Evolutionary conservation across 495 filamentous ascomycete genomes (phyloP).

Genomic region (Lasiosphaeris hirsuta): DNA sequence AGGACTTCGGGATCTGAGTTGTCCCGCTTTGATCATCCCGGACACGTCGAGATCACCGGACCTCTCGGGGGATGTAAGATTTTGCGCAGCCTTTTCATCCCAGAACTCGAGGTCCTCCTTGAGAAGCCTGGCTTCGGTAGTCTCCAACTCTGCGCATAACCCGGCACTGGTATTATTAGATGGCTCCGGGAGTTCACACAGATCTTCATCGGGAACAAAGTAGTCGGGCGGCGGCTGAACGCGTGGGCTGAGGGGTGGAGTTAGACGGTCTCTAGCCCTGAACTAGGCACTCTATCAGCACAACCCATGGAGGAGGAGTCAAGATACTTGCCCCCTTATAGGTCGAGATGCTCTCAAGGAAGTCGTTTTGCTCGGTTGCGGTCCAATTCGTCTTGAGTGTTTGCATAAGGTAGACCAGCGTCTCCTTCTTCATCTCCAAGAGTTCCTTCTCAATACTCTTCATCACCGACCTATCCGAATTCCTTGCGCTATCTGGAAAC

Average conservation of each 20-base stretch:
- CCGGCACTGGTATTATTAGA: conserved; percentile 52
- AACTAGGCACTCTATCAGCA: conserved; percentile 23
- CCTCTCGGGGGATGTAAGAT: conserved; percentile 12
- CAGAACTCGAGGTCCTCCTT: conserved; percentile 22
- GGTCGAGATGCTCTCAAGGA: conserved; percentile 29
- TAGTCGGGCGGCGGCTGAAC: conserved; percentile 30
- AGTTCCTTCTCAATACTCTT: conserved; percentile 12
- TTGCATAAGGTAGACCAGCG: conserved; percentile 18
- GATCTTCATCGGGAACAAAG: conserved; percentile 46
- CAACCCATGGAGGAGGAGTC: background rate
- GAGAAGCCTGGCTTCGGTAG: conserved; percentile 38
- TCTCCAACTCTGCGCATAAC: conserved; percentile 44
- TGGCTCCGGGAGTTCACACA: conserved; percentile 49
- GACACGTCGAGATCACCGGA: conserved; percentile 24
- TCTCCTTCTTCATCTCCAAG: conserved; percentile 20
- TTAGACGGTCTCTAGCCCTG: conserved; percentile 38
- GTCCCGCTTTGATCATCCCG: conserved; percentile 22
- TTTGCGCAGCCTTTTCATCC: background rate
- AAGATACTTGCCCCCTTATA: conserved; percentile 36
- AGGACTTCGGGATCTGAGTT: conserved; percentile 6
- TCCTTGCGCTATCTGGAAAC: conserved; percentile 10
- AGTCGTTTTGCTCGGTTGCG: conserved; percentile 26
- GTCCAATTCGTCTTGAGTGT: conserved; percentile 39
- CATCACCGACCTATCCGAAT: conserved; percentile 2
- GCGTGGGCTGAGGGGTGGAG: conserved; percentile 58